These are phyloP conservation scores for Vigna trinervia DNA, from an alignment of 306 rosid genomes.

Conservation along the genomic window DNA sequence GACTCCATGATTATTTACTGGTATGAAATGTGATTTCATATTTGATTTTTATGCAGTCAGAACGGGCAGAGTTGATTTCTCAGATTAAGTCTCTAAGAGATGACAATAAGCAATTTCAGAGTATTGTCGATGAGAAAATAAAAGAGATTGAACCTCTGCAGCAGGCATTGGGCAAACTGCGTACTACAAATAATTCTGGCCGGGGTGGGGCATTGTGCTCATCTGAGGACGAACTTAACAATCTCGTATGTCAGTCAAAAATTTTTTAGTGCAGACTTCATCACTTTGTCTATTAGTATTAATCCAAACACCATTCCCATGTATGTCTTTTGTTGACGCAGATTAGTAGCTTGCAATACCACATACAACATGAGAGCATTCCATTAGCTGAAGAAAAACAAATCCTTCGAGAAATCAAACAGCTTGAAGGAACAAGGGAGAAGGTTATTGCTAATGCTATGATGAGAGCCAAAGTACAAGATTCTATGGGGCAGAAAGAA, in stretches of 20 bases:
- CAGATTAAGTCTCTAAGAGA: slow-evolving; percentile 72
- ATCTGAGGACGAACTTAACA: slow-evolving; percentile 86
- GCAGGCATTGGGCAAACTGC: slow-evolving; percentile 83
- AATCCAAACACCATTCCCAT: background rate
- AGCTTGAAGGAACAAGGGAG: slow-evolving; percentile 86
- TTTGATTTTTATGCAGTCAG: slow-evolving; percentile 54
- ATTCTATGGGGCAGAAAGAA: slow-evolving; percentile 73
- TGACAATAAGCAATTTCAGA: slow-evolving; percentile 65
- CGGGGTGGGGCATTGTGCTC: slow-evolving; percentile 72
- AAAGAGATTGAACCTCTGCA: slow-evolving; percentile 88
- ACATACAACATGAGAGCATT: slow-evolving; percentile 94
- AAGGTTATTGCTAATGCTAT: slow-evolving; percentile 81
- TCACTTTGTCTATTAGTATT: slow-evolving; percentile 19
- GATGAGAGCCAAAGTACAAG: slow-evolving; percentile 71
- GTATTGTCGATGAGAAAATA: slow-evolving; percentile 69
- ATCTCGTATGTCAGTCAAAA: slow-evolving; percentile 51
- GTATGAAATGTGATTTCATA: slow-evolving; percentile 8
- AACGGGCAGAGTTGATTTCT: slow-evolving; percentile 64
- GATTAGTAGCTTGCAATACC: slow-evolving; percentile 74
- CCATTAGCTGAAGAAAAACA: slow-evolving; percentile 85
- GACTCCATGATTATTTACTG: background rate
- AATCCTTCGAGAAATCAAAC: slow-evolving; percentile 81
- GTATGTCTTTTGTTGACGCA: slow-evolving; percentile 51
- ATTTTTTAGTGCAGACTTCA: slow-evolving; percentile 33
- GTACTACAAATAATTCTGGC: slow-evolving; percentile 60